These are phyloP conservation scores for Dioscorea dumetorum DNA, from an alignment of 106 monocot species.

Conservation along the genomic window DNA sequence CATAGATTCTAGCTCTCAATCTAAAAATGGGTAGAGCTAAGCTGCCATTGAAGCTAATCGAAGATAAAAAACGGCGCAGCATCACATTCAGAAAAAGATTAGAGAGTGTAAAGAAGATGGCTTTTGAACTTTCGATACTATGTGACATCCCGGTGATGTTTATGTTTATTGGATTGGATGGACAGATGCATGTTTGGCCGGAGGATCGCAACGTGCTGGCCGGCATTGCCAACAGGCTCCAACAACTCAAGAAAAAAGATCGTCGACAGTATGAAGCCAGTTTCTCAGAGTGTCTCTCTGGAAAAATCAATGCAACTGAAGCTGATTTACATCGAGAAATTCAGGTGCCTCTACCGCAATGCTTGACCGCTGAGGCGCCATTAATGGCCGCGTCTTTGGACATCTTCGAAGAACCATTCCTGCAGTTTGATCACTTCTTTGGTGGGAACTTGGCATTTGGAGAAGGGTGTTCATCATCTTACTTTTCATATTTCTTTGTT, in stretches of 20 bases:
- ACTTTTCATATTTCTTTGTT: too few relatives aligned
- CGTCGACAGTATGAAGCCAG: neutral
- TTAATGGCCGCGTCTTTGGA: neutral
- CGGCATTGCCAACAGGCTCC: neutral
- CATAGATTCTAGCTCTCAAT: conserved; percentile 22
- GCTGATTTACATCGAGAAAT: neutral
- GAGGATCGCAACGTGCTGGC: neutral
- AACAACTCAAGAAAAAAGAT: neutral
- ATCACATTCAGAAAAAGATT: neutral
- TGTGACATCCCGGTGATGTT: neutral
- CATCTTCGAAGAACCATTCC: neutral
- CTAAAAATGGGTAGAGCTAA: conserved; percentile 1
- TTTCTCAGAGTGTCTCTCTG: neutral
- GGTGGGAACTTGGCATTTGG: too few relatives aligned
- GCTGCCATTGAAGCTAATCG: neutral
- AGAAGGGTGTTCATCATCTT: too few relatives aligned
- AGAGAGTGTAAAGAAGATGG: neutral
- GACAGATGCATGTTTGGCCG: neutral
- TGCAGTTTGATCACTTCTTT: too few relatives aligned
- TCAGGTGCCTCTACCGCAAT: neutral
- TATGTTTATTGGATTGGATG: neutral
- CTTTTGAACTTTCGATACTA: neutral
- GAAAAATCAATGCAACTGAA: neutral
- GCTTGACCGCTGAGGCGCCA: too few relatives aligned
- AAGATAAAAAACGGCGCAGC: neutral